Evolutionary conservation across 2,329 filamentous ascomycete species (phyloP).

Genomic region (Sporothrix brunneoviolacea): DNA sequence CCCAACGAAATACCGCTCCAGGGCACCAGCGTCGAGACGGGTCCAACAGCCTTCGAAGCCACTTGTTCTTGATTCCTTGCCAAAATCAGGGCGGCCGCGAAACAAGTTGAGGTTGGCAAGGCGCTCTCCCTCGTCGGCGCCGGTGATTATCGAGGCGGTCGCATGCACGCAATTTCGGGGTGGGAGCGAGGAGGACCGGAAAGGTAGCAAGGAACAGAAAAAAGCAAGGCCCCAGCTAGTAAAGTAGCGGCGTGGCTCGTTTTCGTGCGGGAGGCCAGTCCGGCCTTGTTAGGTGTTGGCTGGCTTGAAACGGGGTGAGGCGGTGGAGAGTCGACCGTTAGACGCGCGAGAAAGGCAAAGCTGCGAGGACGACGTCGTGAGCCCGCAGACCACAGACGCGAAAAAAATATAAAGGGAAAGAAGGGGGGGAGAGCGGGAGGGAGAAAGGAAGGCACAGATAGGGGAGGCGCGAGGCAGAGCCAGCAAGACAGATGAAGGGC

Average conservation of each 20-base stretch:
- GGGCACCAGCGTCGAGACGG: constrained; percentile 4
- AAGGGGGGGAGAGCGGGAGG: constrained; percentile 1
- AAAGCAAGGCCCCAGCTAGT: constrained; percentile 5
- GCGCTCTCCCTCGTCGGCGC: constrained; percentile 5
- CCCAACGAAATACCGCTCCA: background rate
- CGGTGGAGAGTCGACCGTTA: background rate
- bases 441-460: background rate
- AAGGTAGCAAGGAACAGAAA: background rate
- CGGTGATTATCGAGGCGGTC: constrained; percentile 1
- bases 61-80: no score
- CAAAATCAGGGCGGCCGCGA: no score
- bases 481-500: constrained; percentile 2
- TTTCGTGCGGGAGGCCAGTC: constrained; percentile 7
- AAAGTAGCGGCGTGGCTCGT: constrained; percentile 9
- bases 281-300: constrained; percentile 5
- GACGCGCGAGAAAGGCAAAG: background rate
- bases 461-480: background rate
- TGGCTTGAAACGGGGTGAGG: constrained; percentile 7
- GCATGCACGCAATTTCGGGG: constrained; percentile 9
- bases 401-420: background rate
- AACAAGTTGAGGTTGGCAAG: no score
- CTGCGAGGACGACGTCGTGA: background rate
- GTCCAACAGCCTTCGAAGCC: constrained; percentile 2
- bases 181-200: background rate
- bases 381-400: background rate